Percentiles rank a stretch among this genome's conserved stretches.
phyloP scores from a whole-genome alignment of 169 alveolate species.

The Eimeria brunetti region DNA sequence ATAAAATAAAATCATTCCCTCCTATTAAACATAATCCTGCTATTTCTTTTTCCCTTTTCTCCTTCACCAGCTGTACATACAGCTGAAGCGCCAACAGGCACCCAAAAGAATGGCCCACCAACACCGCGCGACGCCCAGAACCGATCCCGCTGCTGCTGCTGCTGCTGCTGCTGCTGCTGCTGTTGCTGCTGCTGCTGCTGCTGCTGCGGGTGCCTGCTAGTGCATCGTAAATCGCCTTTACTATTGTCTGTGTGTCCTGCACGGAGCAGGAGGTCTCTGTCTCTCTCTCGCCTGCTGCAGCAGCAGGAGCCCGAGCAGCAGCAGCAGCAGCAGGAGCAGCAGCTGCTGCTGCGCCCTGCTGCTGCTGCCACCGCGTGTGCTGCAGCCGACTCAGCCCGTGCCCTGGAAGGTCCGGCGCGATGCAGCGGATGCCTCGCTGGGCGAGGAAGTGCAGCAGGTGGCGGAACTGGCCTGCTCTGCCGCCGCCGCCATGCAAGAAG shows the following conservation, averaged over 20 bases:
- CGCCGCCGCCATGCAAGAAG: conserved; percentile 60
- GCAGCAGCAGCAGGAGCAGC: not conserved
- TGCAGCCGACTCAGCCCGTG: conserved; percentile 40
- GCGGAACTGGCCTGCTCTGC: conserved; percentile 66
- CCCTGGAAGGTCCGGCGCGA: conserved; percentile 71
- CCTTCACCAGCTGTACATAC: conserved; percentile 19
- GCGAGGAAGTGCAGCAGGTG: conserved; percentile 49
- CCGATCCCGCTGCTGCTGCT: not conserved
- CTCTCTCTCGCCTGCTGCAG: not conserved
- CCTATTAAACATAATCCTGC: conserved; percentile 35
- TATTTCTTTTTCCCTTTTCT: conserved; percentile 13
- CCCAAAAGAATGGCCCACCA: conserved; percentile 59
- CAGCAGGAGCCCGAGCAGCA: not conserved
- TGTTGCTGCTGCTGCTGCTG: not conserved
- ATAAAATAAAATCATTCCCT: not conserved
- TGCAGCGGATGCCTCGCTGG: conserved; percentile 46
- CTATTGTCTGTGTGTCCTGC: not conserved
- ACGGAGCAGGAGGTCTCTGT: not conserved
- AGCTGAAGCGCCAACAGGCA: conserved; percentile 20
- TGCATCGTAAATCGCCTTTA: not conserved
- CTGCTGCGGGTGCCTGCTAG: conserved; percentile 3
- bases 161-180: too few species aligned
- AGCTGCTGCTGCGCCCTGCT: not conserved
- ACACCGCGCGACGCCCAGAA: not conserved
- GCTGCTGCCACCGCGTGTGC: not conserved